phyloP scores from a whole-genome alignment of 179 eudicot species.

The Silene vulgaris region DNA sequence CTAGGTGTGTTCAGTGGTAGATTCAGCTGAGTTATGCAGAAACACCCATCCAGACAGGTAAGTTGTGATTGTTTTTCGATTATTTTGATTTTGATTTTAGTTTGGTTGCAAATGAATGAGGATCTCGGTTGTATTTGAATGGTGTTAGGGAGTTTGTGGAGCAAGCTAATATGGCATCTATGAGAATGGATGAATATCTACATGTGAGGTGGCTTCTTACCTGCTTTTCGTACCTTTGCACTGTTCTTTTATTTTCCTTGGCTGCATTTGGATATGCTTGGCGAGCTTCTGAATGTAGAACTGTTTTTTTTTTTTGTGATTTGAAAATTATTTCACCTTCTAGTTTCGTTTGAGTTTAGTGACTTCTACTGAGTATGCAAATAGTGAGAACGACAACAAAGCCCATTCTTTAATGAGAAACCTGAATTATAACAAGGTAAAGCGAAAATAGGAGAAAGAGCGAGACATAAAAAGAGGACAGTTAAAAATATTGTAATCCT shows the following conservation, averaged over 20 bases:
- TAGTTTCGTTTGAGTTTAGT: not conserved
- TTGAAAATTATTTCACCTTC: not conserved
- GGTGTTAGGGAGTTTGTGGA: conserved; percentile 67
- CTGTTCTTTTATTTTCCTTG: not conserved
- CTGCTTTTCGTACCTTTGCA: conserved; percentile 21
- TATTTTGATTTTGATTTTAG: not conserved
- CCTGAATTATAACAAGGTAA: not conserved
- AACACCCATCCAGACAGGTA: conserved; percentile 97
- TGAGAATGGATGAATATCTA: conserved; percentile 80
- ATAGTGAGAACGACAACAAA: not conserved
- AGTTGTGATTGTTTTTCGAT: not conserved
- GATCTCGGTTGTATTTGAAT: conserved; percentile 19
- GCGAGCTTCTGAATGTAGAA: not conserved
- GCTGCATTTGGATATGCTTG: not conserved
- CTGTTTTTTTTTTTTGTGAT: not conserved
- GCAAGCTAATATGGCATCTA: conserved; percentile 68
- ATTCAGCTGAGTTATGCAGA: conserved; percentile 84
- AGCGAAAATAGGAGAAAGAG: not conserved
- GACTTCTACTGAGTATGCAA: not conserved
- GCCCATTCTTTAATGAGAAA: not conserved
- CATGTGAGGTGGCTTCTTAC: conserved; percentile 91
- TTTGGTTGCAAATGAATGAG: conserved; percentile 3
- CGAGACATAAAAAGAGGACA: not conserved
- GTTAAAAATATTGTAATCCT: not conserved
- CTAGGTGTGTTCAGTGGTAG: conserved; percentile 90